phyloP scores from a whole-genome alignment of 805 yeast genomes.

The Priceomyces castillae region DNA sequence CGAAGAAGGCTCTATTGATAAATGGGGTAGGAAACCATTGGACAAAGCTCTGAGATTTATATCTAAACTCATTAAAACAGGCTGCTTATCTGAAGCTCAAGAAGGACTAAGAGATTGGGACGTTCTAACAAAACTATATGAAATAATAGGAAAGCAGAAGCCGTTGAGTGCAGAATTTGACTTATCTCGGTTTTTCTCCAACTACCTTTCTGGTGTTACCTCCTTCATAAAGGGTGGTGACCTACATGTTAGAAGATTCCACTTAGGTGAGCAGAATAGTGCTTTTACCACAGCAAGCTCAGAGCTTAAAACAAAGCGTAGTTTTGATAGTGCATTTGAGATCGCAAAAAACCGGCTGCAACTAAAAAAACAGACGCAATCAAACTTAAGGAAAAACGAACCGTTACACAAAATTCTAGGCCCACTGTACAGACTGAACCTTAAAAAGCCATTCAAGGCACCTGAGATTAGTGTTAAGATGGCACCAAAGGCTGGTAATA shows the following conservation, averaged over 20 bases:
- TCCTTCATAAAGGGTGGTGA: conserved; percentile 11
- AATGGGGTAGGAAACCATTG: conserved; percentile 21
- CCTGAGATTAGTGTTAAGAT: background rate
- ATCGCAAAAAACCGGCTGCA: background rate
- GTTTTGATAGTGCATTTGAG: background rate
- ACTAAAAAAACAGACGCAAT: background rate
- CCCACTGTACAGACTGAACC: background rate
- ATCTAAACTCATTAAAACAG: conserved; percentile 7
- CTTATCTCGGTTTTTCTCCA: conserved; percentile 10
- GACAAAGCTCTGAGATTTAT: conserved; percentile 29
- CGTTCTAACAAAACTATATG: conserved; percentile 18
- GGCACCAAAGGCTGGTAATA: conserved; percentile 3
- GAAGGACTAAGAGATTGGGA: conserved; percentile 17
- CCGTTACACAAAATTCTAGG: background rate
- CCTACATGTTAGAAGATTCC: conserved; percentile 1
- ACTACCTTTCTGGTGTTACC: conserved; percentile 13
- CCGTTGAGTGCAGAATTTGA: conserved; percentile 8
- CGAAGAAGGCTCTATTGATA: conserved; percentile 12
- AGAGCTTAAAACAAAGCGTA: background rate
- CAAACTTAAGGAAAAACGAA: background rate
- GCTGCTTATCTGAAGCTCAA: conserved; percentile 11
- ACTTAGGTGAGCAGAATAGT: background rate
- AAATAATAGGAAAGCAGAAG: conserved; percentile 7
- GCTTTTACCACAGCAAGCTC: conserved; percentile 2
- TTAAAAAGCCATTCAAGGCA: background rate